Base-by-base conservation (phyloP, 2,329 filamentous ascomycete species). In the Penicillium sp. region DNA sequence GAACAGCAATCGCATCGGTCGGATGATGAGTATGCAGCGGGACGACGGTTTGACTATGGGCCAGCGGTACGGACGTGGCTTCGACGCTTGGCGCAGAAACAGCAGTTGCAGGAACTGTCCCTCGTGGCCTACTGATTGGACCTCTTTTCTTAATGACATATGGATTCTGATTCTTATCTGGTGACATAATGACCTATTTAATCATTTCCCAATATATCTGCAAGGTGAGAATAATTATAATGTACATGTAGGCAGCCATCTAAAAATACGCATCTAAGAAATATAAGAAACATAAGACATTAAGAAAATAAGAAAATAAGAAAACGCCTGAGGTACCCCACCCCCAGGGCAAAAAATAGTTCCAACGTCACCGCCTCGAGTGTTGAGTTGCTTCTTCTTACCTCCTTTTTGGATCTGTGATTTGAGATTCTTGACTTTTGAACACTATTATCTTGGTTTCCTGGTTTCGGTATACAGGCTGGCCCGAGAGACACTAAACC, bases 41-140 rank as follows among this genome's bases (percentile, higher is more conserved):
- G 75, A 36, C 71, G 75, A 50, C 69, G 76, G 44, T 76, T 85
- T 66, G 89, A 95, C 67, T 90, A 89, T 67, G 86, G 84, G 0
- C 84, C 85, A 0, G 84, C 86, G 0, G 80, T 93, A 23, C 85
- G 89, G 64, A 78, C 75, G 38, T 93, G 90, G 86, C 73, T 92
- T 44, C 81, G 82, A 61, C 84, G 83, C 60, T 79, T 95, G 56
- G 88, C 88, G 1, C 84, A 86, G 58, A 87, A 87, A 65, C 85
- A 84, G 1, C 75, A 84, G 2, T 71, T 94, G 55, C 66, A 72
- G 56, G 63, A 68, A 19, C 53, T 76, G 21, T 50, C 46, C 60
- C 63, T 62, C 63, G 63, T 65, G 63, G 64, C 44, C 29, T 36
- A 59, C 34, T 54, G 60, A 65, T 64, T 65, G 61, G 64, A n/a